Conservation (phyloP, 2,329 filamentous ascomycete genomes). For the Metarhizium anisopliae region DNA sequence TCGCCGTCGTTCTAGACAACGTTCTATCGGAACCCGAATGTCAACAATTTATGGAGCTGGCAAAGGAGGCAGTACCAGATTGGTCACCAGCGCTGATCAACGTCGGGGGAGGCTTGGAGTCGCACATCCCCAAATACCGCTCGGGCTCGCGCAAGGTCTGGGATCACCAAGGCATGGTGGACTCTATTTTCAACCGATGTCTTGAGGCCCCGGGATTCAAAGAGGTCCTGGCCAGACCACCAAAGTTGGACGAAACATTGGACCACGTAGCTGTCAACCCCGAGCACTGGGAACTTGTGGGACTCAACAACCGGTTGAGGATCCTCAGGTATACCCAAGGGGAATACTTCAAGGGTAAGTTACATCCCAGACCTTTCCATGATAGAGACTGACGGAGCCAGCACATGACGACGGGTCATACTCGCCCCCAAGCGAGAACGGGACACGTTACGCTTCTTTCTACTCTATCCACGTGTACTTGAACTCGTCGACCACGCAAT, state of each 20-base stretch:
- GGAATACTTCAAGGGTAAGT: slow-evolving; percentile 57
- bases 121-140: slow-evolving; percentile 43
- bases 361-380: neutral
- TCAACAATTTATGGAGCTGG: slow-evolving; percentile 37
- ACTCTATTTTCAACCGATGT: slow-evolving; percentile 55
- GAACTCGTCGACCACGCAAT: slow-evolving; percentile 17
- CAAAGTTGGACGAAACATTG: too few relatives aligned
- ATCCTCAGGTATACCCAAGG: slow-evolving; percentile 65
- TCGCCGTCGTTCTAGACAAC: slow-evolving; percentile 53
- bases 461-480: slow-evolving; percentile 48
- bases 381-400: slow-evolving; percentile 18
- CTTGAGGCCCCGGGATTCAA: slow-evolving; percentile 29
- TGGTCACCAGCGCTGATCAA: slow-evolving; percentile 67
- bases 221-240: slow-evolving; percentile 22
- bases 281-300: slow-evolving; percentile 31
- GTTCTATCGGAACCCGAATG: slow-evolving; percentile 51
- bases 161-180: slow-evolving; percentile 54
- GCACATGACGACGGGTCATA: slow-evolving; percentile 62
- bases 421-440: slow-evolving; percentile 38
- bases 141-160: slow-evolving; percentile 66
- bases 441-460: slow-evolving; percentile 31
- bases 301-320: slow-evolving; percentile 64
- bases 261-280: slow-evolving; percentile 5
- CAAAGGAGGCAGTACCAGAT: slow-evolving; percentile 33
- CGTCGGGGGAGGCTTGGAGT: slow-evolving; percentile 51